Conservation (phyloP, 2,329 filamentous ascomycete species). For the Epichloe baconii region DNA sequence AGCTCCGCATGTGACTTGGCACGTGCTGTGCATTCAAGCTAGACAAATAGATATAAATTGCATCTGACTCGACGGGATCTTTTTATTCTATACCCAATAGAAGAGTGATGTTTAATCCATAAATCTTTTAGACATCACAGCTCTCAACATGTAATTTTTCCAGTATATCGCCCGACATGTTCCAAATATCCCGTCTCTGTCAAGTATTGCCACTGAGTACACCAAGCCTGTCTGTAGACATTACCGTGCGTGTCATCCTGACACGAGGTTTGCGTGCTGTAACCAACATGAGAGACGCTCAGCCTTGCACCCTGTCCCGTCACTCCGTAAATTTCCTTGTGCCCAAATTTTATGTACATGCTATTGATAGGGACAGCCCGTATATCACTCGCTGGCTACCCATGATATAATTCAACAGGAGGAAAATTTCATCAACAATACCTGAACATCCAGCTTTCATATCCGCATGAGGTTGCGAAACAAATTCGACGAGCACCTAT, state of each 20-base stretch:
- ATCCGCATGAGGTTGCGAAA: background rate
- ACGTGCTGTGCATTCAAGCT: slow-evolving; percentile 7
- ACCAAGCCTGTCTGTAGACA: background rate
- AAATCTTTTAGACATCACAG: too few species aligned
- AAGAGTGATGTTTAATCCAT: too few species aligned
- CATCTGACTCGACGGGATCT: too few species aligned
- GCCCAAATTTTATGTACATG: slow-evolving; percentile 5
- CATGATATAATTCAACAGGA: background rate
- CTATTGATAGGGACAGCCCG: background rate
- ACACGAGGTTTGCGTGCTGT: background rate
- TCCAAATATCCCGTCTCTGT: background rate
- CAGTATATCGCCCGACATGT: too few species aligned
- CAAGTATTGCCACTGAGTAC: background rate
- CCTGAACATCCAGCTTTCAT: background rate
- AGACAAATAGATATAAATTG: too few species aligned
- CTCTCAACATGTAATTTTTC: too few species aligned
- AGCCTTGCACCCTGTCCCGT: background rate
- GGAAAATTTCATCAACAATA: background rate
- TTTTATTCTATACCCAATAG: too few species aligned
- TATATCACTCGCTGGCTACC: background rate
- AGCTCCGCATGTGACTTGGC: slow-evolving; percentile 11
- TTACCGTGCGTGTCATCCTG: background rate
- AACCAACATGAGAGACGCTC: background rate
- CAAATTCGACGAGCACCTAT: background rate
- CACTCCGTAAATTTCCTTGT: background rate